Base-by-base conservation (phyloP, 129 eudicot species). In the Arctium lappa region DNA sequence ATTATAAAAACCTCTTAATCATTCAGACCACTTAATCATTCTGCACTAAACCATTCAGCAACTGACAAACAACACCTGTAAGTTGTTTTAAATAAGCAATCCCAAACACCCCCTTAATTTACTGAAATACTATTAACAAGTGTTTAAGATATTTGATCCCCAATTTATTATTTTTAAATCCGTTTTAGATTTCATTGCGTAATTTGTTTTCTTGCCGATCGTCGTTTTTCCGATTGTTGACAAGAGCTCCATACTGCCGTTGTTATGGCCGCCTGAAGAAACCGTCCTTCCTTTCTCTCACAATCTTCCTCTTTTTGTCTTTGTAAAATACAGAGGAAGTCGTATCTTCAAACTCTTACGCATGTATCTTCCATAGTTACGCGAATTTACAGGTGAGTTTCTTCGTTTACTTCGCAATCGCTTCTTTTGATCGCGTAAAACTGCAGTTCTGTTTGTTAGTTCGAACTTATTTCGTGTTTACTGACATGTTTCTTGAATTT, bases 191-290 rank as follows among this genome's bases (percentile, higher is more conserved):
- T 40, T 79, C 30, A 62, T 73, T 53, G 39, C 38, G 40, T 44
- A 66, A 40, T 46, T 84, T 84, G 83, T 79, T 70, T 79, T 78
- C 56, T 78, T 38, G 29, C 74, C 73, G 78, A 83, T 83, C 86
- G 78, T 83, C 82, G 72, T 77, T 42, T 83, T 77, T 22, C 82
- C 16, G 71, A 84, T 84, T 79, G 87, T 46, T 63, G 70, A 79
- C 76, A 68, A 79, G 76, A 73, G 76, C 48, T 63, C 63, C 80
- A 65, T 78, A 31, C 69, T 38, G 70, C 69, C 83, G 7, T 83
- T 62, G 83, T 32, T 84, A 72, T 79, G 87, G 80, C 69, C 83
- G 87, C 83, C 87, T 78, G 62, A 84, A 73, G 2, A 73, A 84
- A 33, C 83, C 34, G 84, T 80, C 76, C 38, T 8, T 4, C 73